Evolutionary conservation across 2,329 filamentous ascomycete species (phyloP).

Genomic region (Dothiorella sarmentorum): DNA sequence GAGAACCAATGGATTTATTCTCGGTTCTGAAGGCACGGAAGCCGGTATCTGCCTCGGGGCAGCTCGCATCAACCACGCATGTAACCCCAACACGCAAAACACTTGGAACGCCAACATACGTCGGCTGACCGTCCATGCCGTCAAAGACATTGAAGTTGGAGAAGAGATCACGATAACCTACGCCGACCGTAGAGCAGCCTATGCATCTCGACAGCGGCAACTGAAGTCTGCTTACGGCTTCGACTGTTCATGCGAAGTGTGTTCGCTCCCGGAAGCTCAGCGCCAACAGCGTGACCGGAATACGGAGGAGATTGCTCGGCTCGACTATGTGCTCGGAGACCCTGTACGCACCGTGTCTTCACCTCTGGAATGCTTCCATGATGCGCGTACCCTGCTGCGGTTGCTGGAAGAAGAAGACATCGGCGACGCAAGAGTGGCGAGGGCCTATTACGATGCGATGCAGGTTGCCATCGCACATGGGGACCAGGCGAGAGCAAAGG

Average conservation of each 20-base stretch:
- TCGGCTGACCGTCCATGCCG: constrained; percentile 32
- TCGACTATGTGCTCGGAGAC: constrained; percentile 27
- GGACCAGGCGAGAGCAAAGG: constrained; percentile 30
- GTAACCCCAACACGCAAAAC: constrained; percentile 36
- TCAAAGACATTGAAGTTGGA: constrained; percentile 33
- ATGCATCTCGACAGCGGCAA: constrained; percentile 24
- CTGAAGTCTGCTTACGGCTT: constrained; percentile 34
- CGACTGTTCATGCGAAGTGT: constrained; percentile 35
- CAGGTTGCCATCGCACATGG: constrained; percentile 30
- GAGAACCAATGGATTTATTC: constrained; percentile 32
- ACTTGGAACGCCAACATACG: constrained; percentile 34
- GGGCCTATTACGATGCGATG: constrained; percentile 28
- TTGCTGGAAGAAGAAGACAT: constrained; percentile 28
- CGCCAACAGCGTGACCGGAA: constrained; percentile 32
- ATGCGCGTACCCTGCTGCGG: constrained; percentile 27
- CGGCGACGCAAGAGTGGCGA: constrained; percentile 23
- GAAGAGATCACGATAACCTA: constrained; percentile 40
- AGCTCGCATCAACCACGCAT: constrained; percentile 39
- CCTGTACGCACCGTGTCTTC: background rate
- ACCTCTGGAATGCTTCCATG: constrained; percentile 20
- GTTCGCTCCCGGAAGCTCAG: constrained; percentile 33
- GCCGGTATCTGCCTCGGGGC: constrained; percentile 35
- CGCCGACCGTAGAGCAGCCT: constrained; percentile 24
- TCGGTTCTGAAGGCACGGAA: constrained; percentile 25
- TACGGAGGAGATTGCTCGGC: constrained; percentile 23